Evolutionary conservation across 495 filamentous ascomycete species (phyloP).

Genomic region (Antarctomyces pellizariae): DNA sequence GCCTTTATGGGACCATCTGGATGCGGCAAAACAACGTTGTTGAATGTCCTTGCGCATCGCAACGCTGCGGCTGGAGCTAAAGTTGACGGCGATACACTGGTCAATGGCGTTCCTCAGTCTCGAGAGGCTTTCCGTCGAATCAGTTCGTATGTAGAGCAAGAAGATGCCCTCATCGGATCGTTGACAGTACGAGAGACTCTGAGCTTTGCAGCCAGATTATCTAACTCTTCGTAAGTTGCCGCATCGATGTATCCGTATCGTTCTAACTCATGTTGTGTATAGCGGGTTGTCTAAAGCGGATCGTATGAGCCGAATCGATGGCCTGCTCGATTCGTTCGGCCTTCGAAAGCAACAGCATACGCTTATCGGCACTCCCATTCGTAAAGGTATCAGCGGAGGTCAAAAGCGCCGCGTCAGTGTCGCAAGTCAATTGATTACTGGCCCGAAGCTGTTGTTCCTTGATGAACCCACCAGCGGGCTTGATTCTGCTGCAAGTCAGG

Average conservation of each 20-base stretch:
- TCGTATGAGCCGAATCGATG: slow-evolving; percentile 26
- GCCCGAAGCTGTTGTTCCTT: slow-evolving; percentile 54
- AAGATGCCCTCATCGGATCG: slow-evolving; percentile 58
- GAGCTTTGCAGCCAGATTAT: slow-evolving; percentile 31
- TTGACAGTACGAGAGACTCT: slow-evolving; percentile 59
- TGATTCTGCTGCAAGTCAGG: slow-evolving; percentile 43
- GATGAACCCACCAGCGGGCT: slow-evolving; percentile 68
- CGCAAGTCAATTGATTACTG: slow-evolving; percentile 56
- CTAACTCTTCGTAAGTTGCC: slow-evolving; percentile 8
- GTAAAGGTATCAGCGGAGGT: slow-evolving; percentile 58
- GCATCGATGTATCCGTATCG: neutral
- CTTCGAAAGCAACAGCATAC: slow-evolving; percentile 37
- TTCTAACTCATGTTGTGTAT: slow-evolving; percentile 12
- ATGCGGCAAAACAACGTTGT: slow-evolving; percentile 55
- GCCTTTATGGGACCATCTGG: slow-evolving; percentile 60
- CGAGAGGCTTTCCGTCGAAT: slow-evolving; percentile 22
- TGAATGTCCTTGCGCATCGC: slow-evolving; percentile 48
- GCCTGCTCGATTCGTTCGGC: slow-evolving; percentile 34
- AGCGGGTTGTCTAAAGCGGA: slow-evolving; percentile 22
- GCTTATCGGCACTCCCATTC: slow-evolving; percentile 54
- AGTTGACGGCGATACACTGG: slow-evolving; percentile 22
- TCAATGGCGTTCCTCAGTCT: slow-evolving; percentile 29
- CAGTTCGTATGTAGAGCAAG: slow-evolving; percentile 61
- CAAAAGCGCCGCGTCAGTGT: slow-evolving; percentile 62
- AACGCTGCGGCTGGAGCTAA: slow-evolving; percentile 22